Conservation (phyloP, 2,329 filamentous ascomycete genomes). For the Diaporthe amygdali region DNA sequence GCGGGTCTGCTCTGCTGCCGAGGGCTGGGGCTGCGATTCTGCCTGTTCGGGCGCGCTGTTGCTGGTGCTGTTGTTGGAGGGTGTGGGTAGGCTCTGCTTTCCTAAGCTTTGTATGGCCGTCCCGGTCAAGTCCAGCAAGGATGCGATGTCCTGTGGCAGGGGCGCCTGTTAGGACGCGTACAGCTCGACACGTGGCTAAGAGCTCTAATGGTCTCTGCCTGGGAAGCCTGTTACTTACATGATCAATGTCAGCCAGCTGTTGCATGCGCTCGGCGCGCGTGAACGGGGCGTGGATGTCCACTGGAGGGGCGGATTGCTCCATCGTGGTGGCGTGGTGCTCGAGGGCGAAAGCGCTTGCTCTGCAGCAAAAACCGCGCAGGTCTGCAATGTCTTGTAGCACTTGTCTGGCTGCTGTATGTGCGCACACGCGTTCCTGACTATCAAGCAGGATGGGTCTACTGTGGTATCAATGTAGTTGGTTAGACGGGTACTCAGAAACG, state of each 20-base stretch:
- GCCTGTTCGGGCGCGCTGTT: slow-evolving; percentile 22
- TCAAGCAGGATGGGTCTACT: not conserved
- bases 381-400: not conserved
- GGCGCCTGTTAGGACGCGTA: slow-evolving; percentile 38
- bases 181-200: slow-evolving; percentile 21
- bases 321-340: slow-evolving; percentile 7
- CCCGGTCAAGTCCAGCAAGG: slow-evolving; percentile 54
- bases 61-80: slow-evolving; percentile 36
- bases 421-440: not conserved
- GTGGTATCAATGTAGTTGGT: no score
- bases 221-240: slow-evolving; percentile 44
- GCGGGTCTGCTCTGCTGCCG: slow-evolving; percentile 54
- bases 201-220: not conserved
- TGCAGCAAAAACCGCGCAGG: not conserved
- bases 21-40: slow-evolving; percentile 20
- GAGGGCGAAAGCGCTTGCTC: not conserved
- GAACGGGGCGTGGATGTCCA: slow-evolving; percentile 56
- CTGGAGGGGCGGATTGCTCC: slow-evolving; percentile 23
- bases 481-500: not conserved
- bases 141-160: slow-evolving; percentile 50
- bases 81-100: slow-evolving; percentile 37
- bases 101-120: slow-evolving; percentile 69
- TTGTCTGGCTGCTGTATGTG: not conserved
- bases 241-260: slow-evolving; percentile 81
- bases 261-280: slow-evolving; percentile 79